Base-by-base conservation (phyloP, 2,329 filamentous ascomycete genomes). In the Tolypocladium nubicola region DNA sequence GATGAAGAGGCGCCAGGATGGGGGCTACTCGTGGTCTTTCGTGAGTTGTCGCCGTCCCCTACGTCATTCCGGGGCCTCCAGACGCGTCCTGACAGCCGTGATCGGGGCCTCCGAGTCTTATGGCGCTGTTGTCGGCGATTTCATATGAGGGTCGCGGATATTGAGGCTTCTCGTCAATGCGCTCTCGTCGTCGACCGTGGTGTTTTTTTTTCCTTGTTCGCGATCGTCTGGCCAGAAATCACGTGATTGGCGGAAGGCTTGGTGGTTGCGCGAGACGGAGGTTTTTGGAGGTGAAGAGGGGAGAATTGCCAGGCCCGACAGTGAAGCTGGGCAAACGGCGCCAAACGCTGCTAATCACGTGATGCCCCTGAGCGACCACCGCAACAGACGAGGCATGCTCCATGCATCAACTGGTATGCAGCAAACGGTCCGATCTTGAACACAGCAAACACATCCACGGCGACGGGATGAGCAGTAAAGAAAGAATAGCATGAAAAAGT, bases 1-100 rank as follows among this genome's bases (percentile, higher is more conserved):
- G 74, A 67, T 80, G 77, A 70, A 81, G 73, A 64, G 79, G 79
- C 78, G 79, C 79, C 79, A 82, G 73, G 74, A 68, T 79, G 68
- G 50, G 53, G 55, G 45, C 30, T 53, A 30, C 26, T 37, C 52
- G 53, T 6, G 57, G 30, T 53, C 23, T 26, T 55, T 45, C 35
- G 56, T 47, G 30, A 50, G 23, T n/a, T 43, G 52, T 50, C 45
- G 37, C 23, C 45, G n/a, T 53, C 55, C 45, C 56, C 59, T 64
- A 63, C 64, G 66, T 67, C 67, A 70, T 67, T 64, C 52, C 57
- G 56, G 58, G 60, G 56, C 56, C 53, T 53, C 60, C 52, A 61
- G 62, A 67, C 61, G 68, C 70, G 63, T 71, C 68, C 65, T 64
- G 63, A 61, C 63, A 67, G 65, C 64, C 63, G 68, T 68, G 64